Evolutionary conservation across 2,329 filamentous ascomycete species (phyloP), one percentile per base, ranked within the genome.

Genomic region (Colletotrichum sp.): DNA sequence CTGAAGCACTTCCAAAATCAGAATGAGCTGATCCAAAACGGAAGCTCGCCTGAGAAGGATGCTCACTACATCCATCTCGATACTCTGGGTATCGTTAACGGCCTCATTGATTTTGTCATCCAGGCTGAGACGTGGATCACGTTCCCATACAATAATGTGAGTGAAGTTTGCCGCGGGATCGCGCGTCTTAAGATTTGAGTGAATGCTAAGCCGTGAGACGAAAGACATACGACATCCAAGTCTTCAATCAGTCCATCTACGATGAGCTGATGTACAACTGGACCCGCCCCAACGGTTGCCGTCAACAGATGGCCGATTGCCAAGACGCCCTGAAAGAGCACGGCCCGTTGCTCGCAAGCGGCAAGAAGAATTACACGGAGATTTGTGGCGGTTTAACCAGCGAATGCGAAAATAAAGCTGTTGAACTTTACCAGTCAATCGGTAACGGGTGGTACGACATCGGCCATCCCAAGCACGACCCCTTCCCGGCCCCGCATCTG

Each of bases 21-120:
- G 83, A 95, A 95, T 78, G 81, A 85, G 21, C 86, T 86, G 63
- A 89, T 90, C 12, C 80, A 82, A n/a, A 89, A 87, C 70, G 90
- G 91, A 3, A 73, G 84, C 30, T 92, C 90, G 2, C 83, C 93
- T 8, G 88, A 91, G 39, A 84, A 85, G 57, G 63, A 68, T 26
- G 77, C 78, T 1, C 78, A 77, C 13, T 75, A 77, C 36, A 90
- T 94, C 63, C 89, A 90, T 70, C 85, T 95, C 12, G 86, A 85
- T n/a, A 91, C 93, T 1, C 83, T 95, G 0, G 93, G 93, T 14
- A 93, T 95, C 74, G 86, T 95, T 74, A 95, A 95, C 81, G 94
- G 93, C 7, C 91, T 93, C 77, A 86, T 95, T 48, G 94, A 96
- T 79, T 87, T 90, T 77, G 81, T 92, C 21, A 87, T 92, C 2